These are phyloP conservation scores for Suillus luteus DNA, from an alignment of 768 basidiomycete genomes.

Conservation along the genomic window DNA sequence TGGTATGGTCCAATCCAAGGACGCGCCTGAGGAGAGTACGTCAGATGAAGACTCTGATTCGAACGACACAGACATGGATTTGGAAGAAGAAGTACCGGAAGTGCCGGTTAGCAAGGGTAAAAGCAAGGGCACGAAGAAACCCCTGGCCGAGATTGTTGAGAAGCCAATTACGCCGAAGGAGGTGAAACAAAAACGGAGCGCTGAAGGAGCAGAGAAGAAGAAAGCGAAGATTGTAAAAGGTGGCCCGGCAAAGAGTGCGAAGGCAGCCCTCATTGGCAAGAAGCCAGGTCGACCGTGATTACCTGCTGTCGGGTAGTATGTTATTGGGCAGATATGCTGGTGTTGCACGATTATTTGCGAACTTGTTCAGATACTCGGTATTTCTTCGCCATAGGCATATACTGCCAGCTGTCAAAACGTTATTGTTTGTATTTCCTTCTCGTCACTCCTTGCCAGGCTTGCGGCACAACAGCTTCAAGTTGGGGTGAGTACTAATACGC, in stretches of 20 bases:
- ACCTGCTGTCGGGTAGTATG: not conserved
- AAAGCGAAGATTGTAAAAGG: slow-evolving; percentile 45
- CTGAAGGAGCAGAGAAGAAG: slow-evolving; percentile 55
- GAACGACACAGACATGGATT: not conserved
- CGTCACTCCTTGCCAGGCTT: no score
- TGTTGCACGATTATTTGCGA: not conserved
- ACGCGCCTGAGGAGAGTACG: slow-evolving; percentile 8
- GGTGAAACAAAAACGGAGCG: slow-evolving; percentile 54
- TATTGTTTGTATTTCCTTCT: not conserved
- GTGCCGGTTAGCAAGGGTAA: slow-evolving; percentile 1
- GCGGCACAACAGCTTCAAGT: no score
- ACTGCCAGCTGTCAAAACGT: not conserved
- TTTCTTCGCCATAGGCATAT: not conserved
- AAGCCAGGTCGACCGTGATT: slow-evolving; percentile 42
- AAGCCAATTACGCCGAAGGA: slow-evolving; percentile 45
- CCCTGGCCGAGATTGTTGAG: slow-evolving; percentile 19
- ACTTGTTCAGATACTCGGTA: no score
- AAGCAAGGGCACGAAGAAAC: slow-evolving; percentile 13
- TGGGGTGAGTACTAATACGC: not conserved
- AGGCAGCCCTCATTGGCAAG: slow-evolving; percentile 56
- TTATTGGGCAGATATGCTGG: slow-evolving; percentile 1
- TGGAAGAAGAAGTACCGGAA: not conserved
- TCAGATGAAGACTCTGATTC: slow-evolving; percentile 6
- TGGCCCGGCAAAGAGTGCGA: slow-evolving; percentile 51
- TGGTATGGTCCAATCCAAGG: slow-evolving; percentile 25